Base-by-base conservation (phyloP, 2,329 filamentous ascomycete genomes). In the Trichoderma koningii region DNA sequence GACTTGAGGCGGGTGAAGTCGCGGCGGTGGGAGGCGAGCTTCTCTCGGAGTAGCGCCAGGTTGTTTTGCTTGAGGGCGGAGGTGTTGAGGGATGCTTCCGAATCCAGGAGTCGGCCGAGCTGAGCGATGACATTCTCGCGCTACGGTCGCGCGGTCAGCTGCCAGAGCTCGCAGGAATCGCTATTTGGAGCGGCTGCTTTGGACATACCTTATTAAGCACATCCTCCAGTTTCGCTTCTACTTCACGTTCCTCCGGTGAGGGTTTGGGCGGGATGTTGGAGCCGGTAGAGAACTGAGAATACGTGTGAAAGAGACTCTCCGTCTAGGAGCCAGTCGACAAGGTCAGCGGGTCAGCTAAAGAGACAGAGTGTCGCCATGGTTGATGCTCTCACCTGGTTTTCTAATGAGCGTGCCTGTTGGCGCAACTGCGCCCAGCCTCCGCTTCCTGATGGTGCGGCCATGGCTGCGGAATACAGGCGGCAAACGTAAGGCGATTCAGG, bases 31-130 rank as follows among this genome's bases (percentile, higher is more conserved):
- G 96, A 91, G 44, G 87, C 82, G 17, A 98, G 88, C 75, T 97
- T 90, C 80, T 97, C 93, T 70, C 92, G 91, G 71, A 98, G 92
- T 34, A 96, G 89, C 66, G 91, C 85, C 44, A 99, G 88, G 76
- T 98, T 97, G 81, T 94, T 97, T 74, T 97, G 93, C 79, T 98
- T 98, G n/a, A 97, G 85, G 64, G 93, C 93, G 44, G 94, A 98
- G 51, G 93, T 89, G 57, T 91, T 92, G 66, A 96, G 86, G 64
- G 89, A 84, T 23, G 93, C 87, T 83, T 98, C 94, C 64, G 93
- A 96, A 80, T 98, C 94, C 71, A 98, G 90, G 62, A 97, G 88
- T 66, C 94, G 91, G 70, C 88, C 82, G 64, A 99, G 89, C 78
- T 97, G 92, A 66, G 83, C 80, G 74, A 98, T 88, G 61, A 95